Conservation (phyloP, 768 basidiomycete species). For the Suillus variegatus region DNA sequence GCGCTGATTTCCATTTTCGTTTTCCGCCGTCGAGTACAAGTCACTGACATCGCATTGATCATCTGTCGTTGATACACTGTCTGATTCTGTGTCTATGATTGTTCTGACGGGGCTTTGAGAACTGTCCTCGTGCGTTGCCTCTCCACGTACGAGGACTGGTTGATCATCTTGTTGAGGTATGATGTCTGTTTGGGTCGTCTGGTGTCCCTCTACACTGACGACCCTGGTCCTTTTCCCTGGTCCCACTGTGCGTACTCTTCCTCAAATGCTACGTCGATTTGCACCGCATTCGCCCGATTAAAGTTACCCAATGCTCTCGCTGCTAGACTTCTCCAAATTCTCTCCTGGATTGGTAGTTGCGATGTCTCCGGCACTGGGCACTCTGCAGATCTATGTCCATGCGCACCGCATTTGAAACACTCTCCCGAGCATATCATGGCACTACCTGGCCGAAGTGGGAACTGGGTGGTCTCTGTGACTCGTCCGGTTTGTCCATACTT, state of each 20-base stretch:
- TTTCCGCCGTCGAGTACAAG: neutral
- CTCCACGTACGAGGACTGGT: neutral
- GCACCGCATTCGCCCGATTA: neutral
- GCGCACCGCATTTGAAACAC: neutral
- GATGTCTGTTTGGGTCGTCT: neutral
- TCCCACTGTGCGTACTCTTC: neutral
- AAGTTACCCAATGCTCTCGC: neutral
- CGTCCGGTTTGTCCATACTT: neutral
- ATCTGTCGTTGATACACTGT: neutral
- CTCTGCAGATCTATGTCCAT: neutral
- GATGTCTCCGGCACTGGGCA: neutral
- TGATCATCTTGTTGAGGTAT: neutral
- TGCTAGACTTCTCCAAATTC: neutral
- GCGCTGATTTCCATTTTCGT: rapidly evolving
- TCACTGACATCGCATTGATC: neutral
- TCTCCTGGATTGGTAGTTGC: neutral
- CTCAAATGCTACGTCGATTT: neutral
- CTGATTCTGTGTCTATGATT: neutral
- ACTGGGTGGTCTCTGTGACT: neutral
- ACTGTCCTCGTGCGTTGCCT: neutral
- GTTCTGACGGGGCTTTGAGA: neutral
- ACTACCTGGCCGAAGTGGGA: neutral
- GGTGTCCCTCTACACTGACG: neutral
- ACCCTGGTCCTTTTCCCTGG: neutral
- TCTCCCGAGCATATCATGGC: neutral